Conservation (phyloP, 257 asterid genomes). For the Solanum dulcamara region DNA sequence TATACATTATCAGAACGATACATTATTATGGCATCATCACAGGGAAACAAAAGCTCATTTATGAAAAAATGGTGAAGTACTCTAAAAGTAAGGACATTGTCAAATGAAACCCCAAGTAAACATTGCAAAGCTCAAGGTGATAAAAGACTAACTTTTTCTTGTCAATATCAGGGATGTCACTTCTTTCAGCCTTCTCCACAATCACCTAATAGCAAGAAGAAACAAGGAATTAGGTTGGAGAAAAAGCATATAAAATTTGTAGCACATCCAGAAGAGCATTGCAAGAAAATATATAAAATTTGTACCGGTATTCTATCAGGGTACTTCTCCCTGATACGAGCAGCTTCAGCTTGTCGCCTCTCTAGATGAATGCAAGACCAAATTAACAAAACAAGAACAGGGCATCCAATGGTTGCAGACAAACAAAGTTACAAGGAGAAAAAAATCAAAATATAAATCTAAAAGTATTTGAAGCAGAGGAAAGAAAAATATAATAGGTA, state of each 20-base stretch:
- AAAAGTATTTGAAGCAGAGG: neutral
- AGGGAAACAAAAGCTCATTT: neutral
- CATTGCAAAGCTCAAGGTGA: neutral
- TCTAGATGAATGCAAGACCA: slow-evolving; percentile 22
- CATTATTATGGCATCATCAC: neutral
- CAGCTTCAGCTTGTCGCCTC: slow-evolving; percentile 94
- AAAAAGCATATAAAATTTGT: neutral
- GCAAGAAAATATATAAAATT: neutral
- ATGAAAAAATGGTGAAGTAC: neutral
- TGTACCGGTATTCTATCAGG: slow-evolving; percentile 95
- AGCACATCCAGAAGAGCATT: neutral
- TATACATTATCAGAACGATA: neutral
- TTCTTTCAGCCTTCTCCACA: slow-evolving; percentile 89
- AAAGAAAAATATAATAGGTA: neutral
- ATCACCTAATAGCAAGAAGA: slow-evolving; percentile 45
- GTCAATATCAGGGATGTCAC: slow-evolving; percentile 89
- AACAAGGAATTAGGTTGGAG: neutral
- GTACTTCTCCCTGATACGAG: slow-evolving; percentile 94
- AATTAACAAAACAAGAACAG: neutral
- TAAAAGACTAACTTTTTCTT: slow-evolving; percentile 65
- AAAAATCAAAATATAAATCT: neutral
- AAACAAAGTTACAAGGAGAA: neutral
- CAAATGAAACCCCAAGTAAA: neutral
- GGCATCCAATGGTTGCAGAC: neutral
- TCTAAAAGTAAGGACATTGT: neutral